Evolutionary conservation across 2,329 filamentous ascomycete species (phyloP).

Genomic region (Drechslerella dactyloides): DNA sequence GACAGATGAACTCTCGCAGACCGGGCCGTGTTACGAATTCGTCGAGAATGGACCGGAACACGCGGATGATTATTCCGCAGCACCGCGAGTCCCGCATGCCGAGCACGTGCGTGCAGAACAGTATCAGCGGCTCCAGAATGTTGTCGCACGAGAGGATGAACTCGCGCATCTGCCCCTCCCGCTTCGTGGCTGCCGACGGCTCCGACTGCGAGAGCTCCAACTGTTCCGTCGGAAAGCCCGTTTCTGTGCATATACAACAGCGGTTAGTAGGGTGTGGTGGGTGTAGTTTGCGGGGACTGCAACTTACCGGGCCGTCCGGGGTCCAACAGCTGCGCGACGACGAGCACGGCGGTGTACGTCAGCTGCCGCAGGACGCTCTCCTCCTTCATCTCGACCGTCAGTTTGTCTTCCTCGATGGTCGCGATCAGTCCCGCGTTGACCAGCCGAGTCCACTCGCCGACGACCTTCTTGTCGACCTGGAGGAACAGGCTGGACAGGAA

Average conservation of each 20-base stretch:
- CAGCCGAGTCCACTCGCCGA: slow-evolving; percentile 82
- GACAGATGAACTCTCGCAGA: slow-evolving; percentile 87
- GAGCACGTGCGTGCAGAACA: slow-evolving; percentile 90
- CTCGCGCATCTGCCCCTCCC: slow-evolving; percentile 66
- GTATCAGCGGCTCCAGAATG: slow-evolving; percentile 83
- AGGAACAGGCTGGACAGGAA: slow-evolving; percentile 81
- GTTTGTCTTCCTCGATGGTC: slow-evolving; percentile 71
- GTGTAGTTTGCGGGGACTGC: slow-evolving; percentile 36
- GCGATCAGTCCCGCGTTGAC: slow-evolving; percentile 59
- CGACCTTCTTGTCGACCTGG: slow-evolving; percentile 86
- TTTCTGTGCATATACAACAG: slow-evolving; percentile 18
- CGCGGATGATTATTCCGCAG: slow-evolving; percentile 80
- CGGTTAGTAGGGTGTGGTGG: background rate
- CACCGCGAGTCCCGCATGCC: slow-evolving; percentile 88
- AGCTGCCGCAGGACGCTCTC: slow-evolving; percentile 93
- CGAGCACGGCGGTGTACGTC: slow-evolving; percentile 88
- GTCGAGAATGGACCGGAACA: slow-evolving; percentile 83
- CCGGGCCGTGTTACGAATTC: slow-evolving; percentile 66
- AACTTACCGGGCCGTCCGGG: slow-evolving; percentile 70
- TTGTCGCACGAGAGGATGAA: slow-evolving; percentile 80
- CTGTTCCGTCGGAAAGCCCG: slow-evolving; percentile 22
- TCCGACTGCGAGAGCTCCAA: slow-evolving; percentile 32
- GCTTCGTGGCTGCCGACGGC: slow-evolving; percentile 31
- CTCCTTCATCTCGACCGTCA: slow-evolving; percentile 96
- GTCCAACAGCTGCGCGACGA: slow-evolving; percentile 88